Conservation (phyloP, 345 rosid species). For the Populus alba region DNA sequence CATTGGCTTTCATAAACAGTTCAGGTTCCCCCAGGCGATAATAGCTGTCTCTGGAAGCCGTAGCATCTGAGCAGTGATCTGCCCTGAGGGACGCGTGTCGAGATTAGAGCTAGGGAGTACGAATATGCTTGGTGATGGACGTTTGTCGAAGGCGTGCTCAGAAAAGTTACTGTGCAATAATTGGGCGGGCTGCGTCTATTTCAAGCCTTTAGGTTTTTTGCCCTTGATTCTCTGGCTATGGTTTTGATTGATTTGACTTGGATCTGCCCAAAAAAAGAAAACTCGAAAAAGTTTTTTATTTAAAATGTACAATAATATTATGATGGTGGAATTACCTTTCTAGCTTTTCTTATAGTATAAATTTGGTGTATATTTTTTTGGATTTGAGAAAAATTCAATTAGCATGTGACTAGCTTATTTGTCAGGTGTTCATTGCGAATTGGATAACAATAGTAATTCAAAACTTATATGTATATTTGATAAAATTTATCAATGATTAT, state of each 20-base stretch:
- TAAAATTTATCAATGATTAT: no score
- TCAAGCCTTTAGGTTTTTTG: not conserved
- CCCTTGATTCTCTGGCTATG: not conserved
- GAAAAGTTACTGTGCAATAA: constrained; percentile 13
- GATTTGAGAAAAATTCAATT: no score
- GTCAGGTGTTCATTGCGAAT: no score
- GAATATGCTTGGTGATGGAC: constrained; percentile 5
- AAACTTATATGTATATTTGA: no score
- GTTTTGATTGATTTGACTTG: not conserved
- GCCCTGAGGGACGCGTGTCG: constrained; percentile 16
- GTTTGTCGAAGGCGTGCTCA: constrained; percentile 32
- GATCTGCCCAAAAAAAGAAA: not conserved
- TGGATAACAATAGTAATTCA: no score
- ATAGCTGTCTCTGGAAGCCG: not conserved
- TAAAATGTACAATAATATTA: no score
- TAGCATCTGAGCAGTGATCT: constrained; percentile 20
- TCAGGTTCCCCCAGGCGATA: not conserved
- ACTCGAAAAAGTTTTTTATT: no score
- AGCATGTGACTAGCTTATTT: no score
- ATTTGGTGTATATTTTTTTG: no score
- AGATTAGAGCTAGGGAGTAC: constrained; percentile 22
- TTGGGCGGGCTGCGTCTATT: not conserved
- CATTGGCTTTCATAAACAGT: not conserved
- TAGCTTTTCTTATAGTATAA: no score
- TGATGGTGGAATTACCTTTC: no score